Percentiles rank a stretch among this genome's conserved stretches.
Evolutionary conservation across 495 filamentous ascomycete species (phyloP).

Genomic region (Annulohypoxylon bovei): DNA sequence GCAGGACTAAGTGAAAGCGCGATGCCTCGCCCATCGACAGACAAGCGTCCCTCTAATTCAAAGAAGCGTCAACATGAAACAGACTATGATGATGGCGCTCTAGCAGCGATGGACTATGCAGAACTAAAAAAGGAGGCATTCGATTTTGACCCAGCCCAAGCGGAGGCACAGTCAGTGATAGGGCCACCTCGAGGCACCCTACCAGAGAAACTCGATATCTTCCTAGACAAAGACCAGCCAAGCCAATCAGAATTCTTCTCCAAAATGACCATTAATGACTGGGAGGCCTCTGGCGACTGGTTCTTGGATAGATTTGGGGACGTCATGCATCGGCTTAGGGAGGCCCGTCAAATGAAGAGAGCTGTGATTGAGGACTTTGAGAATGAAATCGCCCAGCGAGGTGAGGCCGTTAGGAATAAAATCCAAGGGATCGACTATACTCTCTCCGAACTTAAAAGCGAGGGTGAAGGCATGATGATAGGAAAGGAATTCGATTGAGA

Average conservation of each 20-base stretch:
- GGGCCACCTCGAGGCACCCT: conserved; percentile 49
- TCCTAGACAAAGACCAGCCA: conserved; percentile 48
- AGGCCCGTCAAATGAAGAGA: conserved; percentile 71
- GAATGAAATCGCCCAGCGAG: conserved; percentile 65
- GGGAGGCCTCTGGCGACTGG: conserved; percentile 86
- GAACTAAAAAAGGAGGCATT: conserved; percentile 65
- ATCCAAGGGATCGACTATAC: conserved; percentile 63
- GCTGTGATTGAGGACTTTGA: conserved; percentile 73
- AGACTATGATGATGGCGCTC: conserved; percentile 64
- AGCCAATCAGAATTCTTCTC: conserved; percentile 72
- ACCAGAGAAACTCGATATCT: conserved; percentile 57
- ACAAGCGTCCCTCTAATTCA: conserved; percentile 38
- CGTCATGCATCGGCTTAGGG: conserved; percentile 70
- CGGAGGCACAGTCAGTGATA: conserved; percentile 44
- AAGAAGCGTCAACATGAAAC: conserved; percentile 53
- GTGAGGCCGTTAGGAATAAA: conserved; percentile 63
- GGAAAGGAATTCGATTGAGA: conserved; percentile 58
- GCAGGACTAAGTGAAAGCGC: conserved; percentile 48
- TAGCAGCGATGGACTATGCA: conserved; percentile 64
- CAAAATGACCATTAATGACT: conserved; percentile 72
- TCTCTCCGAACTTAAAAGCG: conserved; percentile 63
- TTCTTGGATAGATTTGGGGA: conserved; percentile 74
- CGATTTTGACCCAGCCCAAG: conserved; percentile 60
- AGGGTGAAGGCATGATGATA: conserved; percentile 66
- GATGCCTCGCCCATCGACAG: conserved; percentile 40